Conservation (phyloP, 2,329 filamentous ascomycete genomes). For the Paraconiothyrium sp. region DNA sequence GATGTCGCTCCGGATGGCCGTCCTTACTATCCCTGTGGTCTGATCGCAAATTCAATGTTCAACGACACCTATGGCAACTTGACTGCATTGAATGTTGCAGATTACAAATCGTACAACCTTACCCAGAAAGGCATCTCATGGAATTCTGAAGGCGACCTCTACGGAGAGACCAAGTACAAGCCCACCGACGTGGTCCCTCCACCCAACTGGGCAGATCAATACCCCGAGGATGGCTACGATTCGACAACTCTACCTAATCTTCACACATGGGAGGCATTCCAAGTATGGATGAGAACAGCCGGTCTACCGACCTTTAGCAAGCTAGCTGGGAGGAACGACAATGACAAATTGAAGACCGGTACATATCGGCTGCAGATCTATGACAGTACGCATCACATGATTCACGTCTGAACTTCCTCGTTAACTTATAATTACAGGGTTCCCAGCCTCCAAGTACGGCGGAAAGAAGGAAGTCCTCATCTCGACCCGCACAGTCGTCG, state of each 20-base stretch:
- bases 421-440: slow-evolving; percentile 66
- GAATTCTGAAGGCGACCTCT: slow-evolving; percentile 82
- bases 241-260: slow-evolving; percentile 61
- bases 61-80: slow-evolving; percentile 87
- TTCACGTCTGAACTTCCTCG: slow-evolving; percentile 8
- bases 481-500: slow-evolving; percentile 90
- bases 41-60: slow-evolving; percentile 97
- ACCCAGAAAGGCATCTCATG: slow-evolving; percentile 82
- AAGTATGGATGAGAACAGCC: slow-evolving; percentile 99
- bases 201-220: slow-evolving; percentile 82
- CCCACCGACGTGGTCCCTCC: slow-evolving; percentile 76
- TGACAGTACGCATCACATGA: slow-evolving; percentile 70
- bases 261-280: slow-evolving; percentile 83
- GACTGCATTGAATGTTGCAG: slow-evolving; percentile 64
- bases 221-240: slow-evolving; percentile 73
- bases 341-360: slow-evolving; percentile 71
- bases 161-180: slow-evolving; percentile 74
- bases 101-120: slow-evolving; percentile 72
- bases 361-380: slow-evolving; percentile 80
- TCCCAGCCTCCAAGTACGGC: slow-evolving; percentile 79
- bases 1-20: slow-evolving; percentile 54
- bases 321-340: slow-evolving; percentile 84
- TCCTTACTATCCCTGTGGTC: slow-evolving; percentile 91
- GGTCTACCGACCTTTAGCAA: slow-evolving; percentile 96
- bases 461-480: slow-evolving; percentile 92